Base-by-base conservation (phyloP, 257 asterid species). In the Hygrophila difformis region DNA sequence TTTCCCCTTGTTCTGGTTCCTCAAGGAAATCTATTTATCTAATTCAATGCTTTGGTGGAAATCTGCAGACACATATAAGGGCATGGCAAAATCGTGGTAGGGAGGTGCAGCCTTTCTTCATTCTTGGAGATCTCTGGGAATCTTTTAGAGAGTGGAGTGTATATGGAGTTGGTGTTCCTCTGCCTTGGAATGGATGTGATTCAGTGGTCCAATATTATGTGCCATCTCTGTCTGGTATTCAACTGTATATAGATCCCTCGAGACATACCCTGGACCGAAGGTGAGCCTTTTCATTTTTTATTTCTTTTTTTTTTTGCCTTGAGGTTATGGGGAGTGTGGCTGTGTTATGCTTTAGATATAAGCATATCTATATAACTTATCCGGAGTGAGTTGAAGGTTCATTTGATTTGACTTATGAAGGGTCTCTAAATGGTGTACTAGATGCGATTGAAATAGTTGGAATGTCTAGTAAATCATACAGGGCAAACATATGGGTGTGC, bases 121-220 rank as follows among this genome's bases (percentile, higher is more conserved):
- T 71, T 51, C 92, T 89, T 11, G 87, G 85, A 39, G 96, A 89
- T 67, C 96, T 89, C 48, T 89, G 96, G 97, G 97, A 89, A 33
- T 71, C 87, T 55, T 89, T 82, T 44, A 69, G 81, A 49, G 97
- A 89, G 67, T 85, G 96, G 96, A 89, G 97, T 67, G 94, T 81
- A 2, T 89, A 89, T 68, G 96, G 97, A 45, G 97, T 74, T 39
- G 96, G 88, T 57, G 97, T 89, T 44, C 97, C 96, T 35, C 71
- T 89, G 35, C 53, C 77, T 57, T 68, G 80, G 67, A 67, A 72
- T 56, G 91, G 75, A 63, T 67, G 51, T 34, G 91, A 79, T 68
- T 77, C 83, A 3, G 93, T 89, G 52, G 68, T 84, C 40, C 96
- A 89, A 59, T 89, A 89, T 66, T 89, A 85, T 22, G 94, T 77